Conservation (phyloP, 345 rosid genomes). For the Populus simonii region DNA sequence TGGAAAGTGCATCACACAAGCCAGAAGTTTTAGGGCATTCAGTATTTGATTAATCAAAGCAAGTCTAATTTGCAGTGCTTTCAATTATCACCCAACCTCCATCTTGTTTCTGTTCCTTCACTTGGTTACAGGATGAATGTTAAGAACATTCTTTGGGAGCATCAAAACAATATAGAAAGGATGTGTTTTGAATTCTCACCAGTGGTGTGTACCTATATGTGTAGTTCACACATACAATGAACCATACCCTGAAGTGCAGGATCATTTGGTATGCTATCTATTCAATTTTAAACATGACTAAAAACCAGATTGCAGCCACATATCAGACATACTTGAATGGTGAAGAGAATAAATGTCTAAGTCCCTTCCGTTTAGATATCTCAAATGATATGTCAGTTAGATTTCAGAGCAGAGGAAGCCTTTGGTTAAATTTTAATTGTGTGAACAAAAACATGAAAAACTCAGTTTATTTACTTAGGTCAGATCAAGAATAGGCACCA, state of each 20-base stretch:
- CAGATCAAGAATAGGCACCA: background rate
- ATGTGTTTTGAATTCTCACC: background rate
- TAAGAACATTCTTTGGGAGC: background rate
- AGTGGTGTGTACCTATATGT: too few species aligned
- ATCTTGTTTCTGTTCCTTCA: background rate
- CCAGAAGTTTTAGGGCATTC: background rate
- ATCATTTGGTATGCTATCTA: too few species aligned
- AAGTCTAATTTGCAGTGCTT: background rate
- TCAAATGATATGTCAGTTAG: background rate
- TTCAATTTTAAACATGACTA: too few species aligned
- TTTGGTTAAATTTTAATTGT: background rate
- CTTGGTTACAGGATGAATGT: background rate
- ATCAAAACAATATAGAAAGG: background rate
- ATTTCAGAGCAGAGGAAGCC: background rate
- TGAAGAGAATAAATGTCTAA: background rate
- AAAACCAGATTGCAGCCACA: background rate
- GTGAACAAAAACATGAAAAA: background rate
- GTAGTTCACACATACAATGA: too few species aligned
- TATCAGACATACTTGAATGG: background rate
- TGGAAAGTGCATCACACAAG: constrained; percentile 20
- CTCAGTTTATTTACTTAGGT: background rate
- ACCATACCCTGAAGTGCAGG: too few species aligned
- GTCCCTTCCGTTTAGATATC: background rate
- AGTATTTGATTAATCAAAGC: background rate
- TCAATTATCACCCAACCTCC: background rate